phyloP scores from a whole-genome alignment of 768 basidiomycete genomes.

The Crepidotus variabilis region DNA sequence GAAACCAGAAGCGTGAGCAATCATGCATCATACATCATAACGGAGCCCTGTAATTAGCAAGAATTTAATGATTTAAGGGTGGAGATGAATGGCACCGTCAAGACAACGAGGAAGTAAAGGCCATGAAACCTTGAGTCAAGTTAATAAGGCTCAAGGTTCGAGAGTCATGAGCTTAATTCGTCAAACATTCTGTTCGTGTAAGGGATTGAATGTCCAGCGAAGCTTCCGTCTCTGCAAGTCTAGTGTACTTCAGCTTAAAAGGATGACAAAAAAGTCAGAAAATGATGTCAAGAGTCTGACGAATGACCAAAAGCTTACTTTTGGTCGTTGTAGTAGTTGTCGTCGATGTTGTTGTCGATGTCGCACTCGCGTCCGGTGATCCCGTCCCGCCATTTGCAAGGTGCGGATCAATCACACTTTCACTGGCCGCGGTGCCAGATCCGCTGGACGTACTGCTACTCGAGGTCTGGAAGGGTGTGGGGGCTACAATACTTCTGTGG shows the following conservation, averaged over 20 bases:
- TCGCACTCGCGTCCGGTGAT: conserved; percentile 3
- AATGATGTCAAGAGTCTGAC: background rate
- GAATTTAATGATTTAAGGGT: too few relatives aligned
- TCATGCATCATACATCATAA: too few relatives aligned
- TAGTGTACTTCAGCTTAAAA: conserved; percentile 1
- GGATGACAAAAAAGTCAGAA: background rate
- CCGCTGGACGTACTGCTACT: conserved; percentile 25
- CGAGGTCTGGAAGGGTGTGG: conserved; percentile 49
- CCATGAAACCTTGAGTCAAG: too few relatives aligned
- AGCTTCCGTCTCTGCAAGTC: too few relatives aligned
- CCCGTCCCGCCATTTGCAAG: conserved; percentile 12
- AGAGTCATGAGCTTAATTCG: too few relatives aligned
- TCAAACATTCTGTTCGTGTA: background rate
- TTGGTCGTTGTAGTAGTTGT: conserved; percentile 14
- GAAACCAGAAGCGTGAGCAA: too few relatives aligned
- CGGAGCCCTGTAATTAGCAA: too few relatives aligned
- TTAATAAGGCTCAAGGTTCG: too few relatives aligned
- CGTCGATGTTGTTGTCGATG: conserved; percentile 5
- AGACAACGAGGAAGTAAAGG: too few relatives aligned
- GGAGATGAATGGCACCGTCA: too few relatives aligned
- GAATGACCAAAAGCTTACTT: conserved; percentile 6
- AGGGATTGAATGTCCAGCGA: background rate
- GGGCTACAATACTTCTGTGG: conserved; percentile 55
- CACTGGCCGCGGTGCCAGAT: conserved; percentile 10
- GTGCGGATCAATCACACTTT: conserved; percentile 36